Conservation (phyloP, 1,284 basidiomycete genomes). For the Apiotrichum gracile region DNA sequence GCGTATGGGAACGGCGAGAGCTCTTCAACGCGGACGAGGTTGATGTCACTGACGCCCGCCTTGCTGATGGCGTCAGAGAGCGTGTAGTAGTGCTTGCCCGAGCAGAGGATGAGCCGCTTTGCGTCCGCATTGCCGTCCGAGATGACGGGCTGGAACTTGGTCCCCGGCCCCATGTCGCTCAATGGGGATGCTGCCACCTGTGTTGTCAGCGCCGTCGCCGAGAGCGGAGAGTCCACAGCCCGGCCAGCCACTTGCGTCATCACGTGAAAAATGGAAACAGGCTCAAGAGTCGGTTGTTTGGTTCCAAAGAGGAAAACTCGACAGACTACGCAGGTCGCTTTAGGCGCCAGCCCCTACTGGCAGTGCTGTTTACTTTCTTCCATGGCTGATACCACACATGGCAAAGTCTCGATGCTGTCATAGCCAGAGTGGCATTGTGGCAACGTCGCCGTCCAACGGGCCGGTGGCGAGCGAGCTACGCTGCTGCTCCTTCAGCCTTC, state of each 20-base stretch:
- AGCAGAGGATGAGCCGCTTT: conserved; percentile 49
- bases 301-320: neutral
- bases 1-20: conserved; percentile 76
- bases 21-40: conserved; percentile 73
- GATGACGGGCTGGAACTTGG: conserved; percentile 66
- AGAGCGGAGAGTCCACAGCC: no score
- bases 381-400: no score
- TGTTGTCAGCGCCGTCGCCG: conserved; percentile 5
- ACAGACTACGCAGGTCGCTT: neutral
- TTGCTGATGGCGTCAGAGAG: conserved; percentile 62
- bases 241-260: no score
- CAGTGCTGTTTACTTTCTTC: no score
- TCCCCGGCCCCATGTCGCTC: conserved; percentile 59
- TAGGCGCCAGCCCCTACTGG: no score
- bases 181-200: conserved; percentile 70
- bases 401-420: no score
- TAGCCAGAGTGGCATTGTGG: no score
- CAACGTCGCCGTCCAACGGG: no score
- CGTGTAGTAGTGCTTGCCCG: conserved; percentile 83
- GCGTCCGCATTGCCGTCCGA: conserved; percentile 46
- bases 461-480: no score
- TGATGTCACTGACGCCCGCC: conserved; percentile 53
- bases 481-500: no score
- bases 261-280: no score
- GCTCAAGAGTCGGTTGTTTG: no score